Base-by-base conservation (phyloP, 257 asterid genomes). In the Leptodermis oblonga region DNA sequence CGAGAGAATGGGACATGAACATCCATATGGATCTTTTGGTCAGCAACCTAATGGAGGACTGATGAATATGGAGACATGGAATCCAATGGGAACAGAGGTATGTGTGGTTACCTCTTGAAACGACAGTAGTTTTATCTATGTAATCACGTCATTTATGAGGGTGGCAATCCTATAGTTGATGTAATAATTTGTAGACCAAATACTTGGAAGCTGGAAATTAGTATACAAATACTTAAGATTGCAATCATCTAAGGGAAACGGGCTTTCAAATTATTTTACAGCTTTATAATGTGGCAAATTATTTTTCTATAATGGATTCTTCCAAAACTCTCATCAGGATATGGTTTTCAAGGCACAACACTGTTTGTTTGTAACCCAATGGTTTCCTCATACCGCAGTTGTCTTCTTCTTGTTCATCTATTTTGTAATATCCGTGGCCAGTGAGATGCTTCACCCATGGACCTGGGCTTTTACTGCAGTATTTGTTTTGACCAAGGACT, bases 61-160 rank as follows among this genome's bases (percentile, higher is more conserved):
- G 55, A 79, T 83, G 84, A 79, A 73, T 62, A 65, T 71, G 74
- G 77, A 73, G 75, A 62, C 78, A 60, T 85, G 96, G 96, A 82
- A 74, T 69, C 78, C 85, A 51, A 79, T 88, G 87, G 91, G 82
- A 74, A 67, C 76, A 15, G 89, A 88, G 81, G 96, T 88, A 81
- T 48, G 73, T 18, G 22, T 65, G 22, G 30, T 23, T 65, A 65
- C 56, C 68, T 69, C 59, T 46, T 66, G 55, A 63, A 72, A 60
- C 39, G 36, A 26, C 10, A 45, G 5, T 39, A 64, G 3, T 23
- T 42, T 49, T 37, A 51, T 7, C 5, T 12, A 48, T 37, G n/a
- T 51, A 45, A 49, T 33, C 65, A 30, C 53, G 13, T 56, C 0
- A 8, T 62, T 66, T 4, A 2, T 7, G 62, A 71, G 20, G 37